Percentiles rank a stretch among this genome's conserved stretches.
Conservation (phyloP, 768 basidiomycete species). For the Postia placenta region DNA sequence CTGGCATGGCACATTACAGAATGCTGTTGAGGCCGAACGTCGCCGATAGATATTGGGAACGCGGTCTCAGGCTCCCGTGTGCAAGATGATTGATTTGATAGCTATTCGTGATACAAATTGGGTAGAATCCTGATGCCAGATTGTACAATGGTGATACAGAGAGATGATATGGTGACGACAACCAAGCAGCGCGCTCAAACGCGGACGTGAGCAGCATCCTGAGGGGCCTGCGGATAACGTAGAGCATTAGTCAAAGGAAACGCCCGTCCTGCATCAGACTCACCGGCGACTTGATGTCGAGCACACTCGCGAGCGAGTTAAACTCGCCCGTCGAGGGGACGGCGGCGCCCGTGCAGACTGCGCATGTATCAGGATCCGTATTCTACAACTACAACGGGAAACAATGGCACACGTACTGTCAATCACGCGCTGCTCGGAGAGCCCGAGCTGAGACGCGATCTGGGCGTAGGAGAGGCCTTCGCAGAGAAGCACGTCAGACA, state of each 20-base stretch:
- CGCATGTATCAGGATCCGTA: too few species aligned
- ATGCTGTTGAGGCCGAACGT: too few species aligned
- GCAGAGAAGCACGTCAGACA: not conserved
- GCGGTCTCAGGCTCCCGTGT: too few species aligned
- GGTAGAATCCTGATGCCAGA: not conserved
- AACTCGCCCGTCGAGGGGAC: conserved; percentile 22
- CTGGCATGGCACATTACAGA: too few species aligned
- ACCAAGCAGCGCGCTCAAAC: not conserved
- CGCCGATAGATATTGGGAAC: too few species aligned
- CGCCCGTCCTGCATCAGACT: conserved; percentile 9
- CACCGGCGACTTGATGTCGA: conserved; percentile 22
- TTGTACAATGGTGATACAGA: not conserved
- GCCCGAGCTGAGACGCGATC: conserved; percentile 42
- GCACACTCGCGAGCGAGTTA: conserved; percentile 21
- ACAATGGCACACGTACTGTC: conserved; percentile 37
- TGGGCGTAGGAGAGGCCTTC: conserved; percentile 42
- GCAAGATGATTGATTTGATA: too few species aligned
- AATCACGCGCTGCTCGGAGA: conserved; percentile 40
- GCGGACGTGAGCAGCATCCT: not conserved
- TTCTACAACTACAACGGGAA: not conserved
- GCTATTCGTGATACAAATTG: too few species aligned
- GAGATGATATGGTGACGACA: not conserved
- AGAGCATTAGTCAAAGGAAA: not conserved
- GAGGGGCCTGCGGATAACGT: not conserved
- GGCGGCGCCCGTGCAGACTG: conserved; percentile 22